Evolutionary conservation across 345 rosid genomes (phyloP).

Genomic region (Cardamine chenopodiifolia): DNA sequence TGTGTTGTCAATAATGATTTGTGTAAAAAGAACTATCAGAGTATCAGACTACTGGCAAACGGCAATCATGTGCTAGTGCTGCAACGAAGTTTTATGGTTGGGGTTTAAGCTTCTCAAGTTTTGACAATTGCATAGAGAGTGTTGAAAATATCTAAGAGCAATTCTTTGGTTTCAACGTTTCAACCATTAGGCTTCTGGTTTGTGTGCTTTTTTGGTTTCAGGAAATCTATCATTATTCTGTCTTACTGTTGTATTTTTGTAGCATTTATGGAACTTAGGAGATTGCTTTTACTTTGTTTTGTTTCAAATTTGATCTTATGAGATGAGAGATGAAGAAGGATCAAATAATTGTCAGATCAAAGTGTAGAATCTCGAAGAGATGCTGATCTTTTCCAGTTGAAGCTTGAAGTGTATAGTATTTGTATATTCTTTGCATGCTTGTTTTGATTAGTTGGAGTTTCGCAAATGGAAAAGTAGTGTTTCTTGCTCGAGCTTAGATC

Average conservation of each 20-base stretch:
- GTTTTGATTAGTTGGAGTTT: not conserved
- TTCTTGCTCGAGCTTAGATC: not conserved
- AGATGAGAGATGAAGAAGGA: conserved; percentile 16
- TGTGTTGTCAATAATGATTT: not conserved
- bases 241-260: too few relatives aligned
- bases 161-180: not conserved
- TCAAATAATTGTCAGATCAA: not conserved
- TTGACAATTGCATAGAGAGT: not conserved
- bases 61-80: conserved; percentile 11
- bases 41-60: conserved; percentile 2
- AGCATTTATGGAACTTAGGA: not conserved
- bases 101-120: not conserved
- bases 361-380: not conserved
- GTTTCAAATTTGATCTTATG: not conserved
- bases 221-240: too few relatives aligned
- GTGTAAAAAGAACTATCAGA: not conserved
- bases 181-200: too few relatives aligned
- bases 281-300: not conserved
- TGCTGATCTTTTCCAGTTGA: too few relatives aligned
- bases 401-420: too few relatives aligned
- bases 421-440: too few relatives aligned
- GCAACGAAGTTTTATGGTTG: not conserved
- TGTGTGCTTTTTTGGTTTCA: too few relatives aligned
- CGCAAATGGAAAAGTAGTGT: not conserved
- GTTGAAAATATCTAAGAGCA: conserved; percentile 10